Conservation (phyloP, 2,329 filamentous ascomycete species). For the Hawksworthiomyces lignivorus region DNA sequence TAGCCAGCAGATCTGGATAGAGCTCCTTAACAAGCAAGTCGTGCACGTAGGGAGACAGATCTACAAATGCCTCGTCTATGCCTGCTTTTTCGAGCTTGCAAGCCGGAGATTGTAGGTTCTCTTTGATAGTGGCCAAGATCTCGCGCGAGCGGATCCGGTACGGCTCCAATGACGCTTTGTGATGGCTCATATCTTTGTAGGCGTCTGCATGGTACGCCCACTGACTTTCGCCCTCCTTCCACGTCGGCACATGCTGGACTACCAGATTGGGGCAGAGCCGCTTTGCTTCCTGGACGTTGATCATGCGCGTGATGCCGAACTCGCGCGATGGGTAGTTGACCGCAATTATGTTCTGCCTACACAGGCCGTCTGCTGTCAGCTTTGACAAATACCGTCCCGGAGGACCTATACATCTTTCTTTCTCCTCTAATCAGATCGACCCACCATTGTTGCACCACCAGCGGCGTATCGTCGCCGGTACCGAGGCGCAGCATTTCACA, state of each 20-base stretch:
- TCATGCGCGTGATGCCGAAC: slow-evolving; percentile 72
- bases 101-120: slow-evolving; percentile 50
- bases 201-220: slow-evolving; percentile 89
- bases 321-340: slow-evolving; percentile 88
- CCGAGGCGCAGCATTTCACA: slow-evolving; percentile 87
- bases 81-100: slow-evolving; percentile 81
- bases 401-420: not conserved
- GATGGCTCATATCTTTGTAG: slow-evolving; percentile 67
- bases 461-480: slow-evolving; percentile 64
- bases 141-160: slow-evolving; percentile 79
- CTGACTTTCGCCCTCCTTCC: slow-evolving; percentile 81
- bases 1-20: slow-evolving; percentile 60
- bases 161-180: slow-evolving; percentile 91
- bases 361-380: too few species aligned
- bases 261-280: slow-evolving; percentile 80
- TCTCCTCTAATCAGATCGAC: not conserved
- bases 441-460: slow-evolving; percentile 90
- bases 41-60: slow-evolving; percentile 80
- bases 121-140: slow-evolving; percentile 74
- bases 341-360: slow-evolving; percentile 82
- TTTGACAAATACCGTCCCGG: too few species aligned
- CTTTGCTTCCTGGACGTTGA: slow-evolving; percentile 71
- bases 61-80: slow-evolving; percentile 92
- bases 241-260: slow-evolving; percentile 89
- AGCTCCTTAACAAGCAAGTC: slow-evolving; percentile 58